A percentile compares a stretch with the other conserved stretches of the same genome.
These are phyloP conservation scores for Brasenia schreberi DNA, from an alignment of 164 flowering plant species.

Conservation along the genomic window DNA sequence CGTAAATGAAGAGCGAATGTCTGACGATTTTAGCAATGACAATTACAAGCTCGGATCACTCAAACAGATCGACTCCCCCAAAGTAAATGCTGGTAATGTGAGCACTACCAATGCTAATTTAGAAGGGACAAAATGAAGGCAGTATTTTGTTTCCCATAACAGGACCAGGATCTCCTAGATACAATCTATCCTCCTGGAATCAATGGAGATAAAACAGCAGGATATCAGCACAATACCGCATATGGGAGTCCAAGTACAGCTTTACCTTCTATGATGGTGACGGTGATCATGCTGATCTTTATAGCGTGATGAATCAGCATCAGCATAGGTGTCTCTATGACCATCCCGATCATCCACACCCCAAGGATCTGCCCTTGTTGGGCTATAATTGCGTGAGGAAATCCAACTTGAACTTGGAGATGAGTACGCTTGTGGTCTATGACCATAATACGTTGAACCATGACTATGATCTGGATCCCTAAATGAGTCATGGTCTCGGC, in stretches of 20 bases:
- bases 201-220: background rate
- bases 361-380: conserved; percentile 9
- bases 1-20: no score
- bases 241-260: background rate
- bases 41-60: no score
- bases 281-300: conserved; percentile 13
- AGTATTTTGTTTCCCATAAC: no score
- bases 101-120: no score
- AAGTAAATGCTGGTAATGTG: no score
- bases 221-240: background rate
- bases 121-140: no score
- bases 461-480: conserved; percentile 9
- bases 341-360: conserved; percentile 3
- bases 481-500: conserved; percentile 6
- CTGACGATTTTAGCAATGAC: no score
- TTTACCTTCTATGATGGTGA: conserved; percentile 14
- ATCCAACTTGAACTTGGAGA: conserved; percentile 10
- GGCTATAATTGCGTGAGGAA: conserved; percentile 13
- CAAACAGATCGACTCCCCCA: no score
- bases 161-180: no score
- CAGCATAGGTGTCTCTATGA: conserved; percentile 3
- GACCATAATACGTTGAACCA: background rate
- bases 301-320: conserved; percentile 6
- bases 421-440: conserved; percentile 10
- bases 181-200: background rate